Percentiles rank a stretch among this genome's conserved stretches.
phyloP scores from a whole-genome alignment of 495 filamentous ascomycete species.

The Hypoxylon crocopeplum region DNA sequence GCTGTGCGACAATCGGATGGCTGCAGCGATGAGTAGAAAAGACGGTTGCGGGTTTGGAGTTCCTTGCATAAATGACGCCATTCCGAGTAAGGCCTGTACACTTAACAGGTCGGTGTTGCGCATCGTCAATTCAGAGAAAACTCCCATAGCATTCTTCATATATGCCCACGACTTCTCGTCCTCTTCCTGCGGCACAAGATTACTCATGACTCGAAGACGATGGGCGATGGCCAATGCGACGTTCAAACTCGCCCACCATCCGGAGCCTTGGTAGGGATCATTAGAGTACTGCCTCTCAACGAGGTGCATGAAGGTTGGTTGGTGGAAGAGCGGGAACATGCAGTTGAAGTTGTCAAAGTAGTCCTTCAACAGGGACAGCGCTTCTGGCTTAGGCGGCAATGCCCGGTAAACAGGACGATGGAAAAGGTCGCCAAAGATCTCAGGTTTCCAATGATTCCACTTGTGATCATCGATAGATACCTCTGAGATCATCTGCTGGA shows the following conservation, averaged over 20 bases:
- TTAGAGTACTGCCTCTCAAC: slow-evolving; percentile 90
- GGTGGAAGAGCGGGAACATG: slow-evolving; percentile 97
- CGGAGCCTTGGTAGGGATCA: slow-evolving; percentile 93
- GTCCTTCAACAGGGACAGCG: slow-evolving; percentile 82
- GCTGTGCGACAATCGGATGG: slow-evolving; percentile 89
- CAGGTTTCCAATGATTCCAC: slow-evolving; percentile 95
- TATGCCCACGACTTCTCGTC: slow-evolving; percentile 94
- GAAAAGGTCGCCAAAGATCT: slow-evolving; percentile 95
- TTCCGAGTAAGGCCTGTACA: slow-evolving; percentile 94
- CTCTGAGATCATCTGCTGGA: slow-evolving; percentile 93
- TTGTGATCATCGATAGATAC: slow-evolving; percentile 84
- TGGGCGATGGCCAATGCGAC: slow-evolving; percentile 91
- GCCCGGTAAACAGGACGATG: slow-evolving; percentile 80
- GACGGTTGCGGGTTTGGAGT: slow-evolving; percentile 96
- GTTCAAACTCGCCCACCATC: slow-evolving; percentile 98
- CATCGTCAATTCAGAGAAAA: slow-evolving; percentile 90
- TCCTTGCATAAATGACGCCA: slow-evolving; percentile 95
- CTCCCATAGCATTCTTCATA: slow-evolving; percentile 94
- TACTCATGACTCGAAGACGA: slow-evolving; percentile 92
- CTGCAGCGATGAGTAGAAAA: slow-evolving; percentile 91
- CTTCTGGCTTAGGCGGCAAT: slow-evolving; percentile 81
- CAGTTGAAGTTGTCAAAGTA: slow-evolving; percentile 99
- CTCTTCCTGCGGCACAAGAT: slow-evolving; percentile 86
- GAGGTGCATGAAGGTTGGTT: slow-evolving; percentile 96
- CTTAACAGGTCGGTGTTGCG: slow-evolving; percentile 94